These are phyloP conservation scores for Sordariomycetes sp. DNA, from an alignment of 2,329 filamentous ascomycete species.

Conservation along the genomic window DNA sequence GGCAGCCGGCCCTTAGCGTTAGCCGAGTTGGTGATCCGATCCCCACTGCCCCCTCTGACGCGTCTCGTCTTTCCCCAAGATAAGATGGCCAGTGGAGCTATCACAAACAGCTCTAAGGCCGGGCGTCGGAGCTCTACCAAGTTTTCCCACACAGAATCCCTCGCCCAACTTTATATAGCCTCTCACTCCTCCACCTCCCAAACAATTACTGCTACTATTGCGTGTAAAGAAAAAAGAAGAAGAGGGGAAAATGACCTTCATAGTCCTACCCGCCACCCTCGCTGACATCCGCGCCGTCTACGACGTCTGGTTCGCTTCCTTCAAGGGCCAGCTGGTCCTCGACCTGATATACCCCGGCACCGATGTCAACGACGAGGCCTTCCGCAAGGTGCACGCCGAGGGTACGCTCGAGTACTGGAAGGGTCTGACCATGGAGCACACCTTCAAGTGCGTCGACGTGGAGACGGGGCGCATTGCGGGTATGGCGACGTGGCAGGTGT, in stretches of 20 bases:
- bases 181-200: too few relatives aligned
- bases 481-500: conserved; percentile 32
- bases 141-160: too few relatives aligned
- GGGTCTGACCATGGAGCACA: conserved; percentile 24
- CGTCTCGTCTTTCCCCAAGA: too few relatives aligned
- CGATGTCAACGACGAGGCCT: conserved; percentile 15
- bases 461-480: conserved; percentile 27
- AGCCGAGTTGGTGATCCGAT: too few relatives aligned
- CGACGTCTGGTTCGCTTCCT: conserved; percentile 30
- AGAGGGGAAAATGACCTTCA: conserved; percentile 21
- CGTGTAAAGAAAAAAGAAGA: neutral
- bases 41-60: too few relatives aligned
- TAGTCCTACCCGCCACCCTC: conserved; percentile 28
- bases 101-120: too few relatives aligned
- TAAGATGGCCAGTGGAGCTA: too few relatives aligned
- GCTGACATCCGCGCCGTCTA: conserved; percentile 30
- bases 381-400: conserved; percentile 26
- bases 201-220: too few relatives aligned
- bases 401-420: conserved; percentile 25
- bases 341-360: conserved; percentile 24
- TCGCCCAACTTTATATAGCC: too few relatives aligned
- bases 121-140: too few relatives aligned
- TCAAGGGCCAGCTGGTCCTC: conserved; percentile 24
- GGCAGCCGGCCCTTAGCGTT: too few relatives aligned
- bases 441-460: conserved; percentile 30